These are phyloP conservation scores for Stellera chamaejasme DNA, from an alignment of 345 rosid genomes.

Conservation along the genomic window DNA sequence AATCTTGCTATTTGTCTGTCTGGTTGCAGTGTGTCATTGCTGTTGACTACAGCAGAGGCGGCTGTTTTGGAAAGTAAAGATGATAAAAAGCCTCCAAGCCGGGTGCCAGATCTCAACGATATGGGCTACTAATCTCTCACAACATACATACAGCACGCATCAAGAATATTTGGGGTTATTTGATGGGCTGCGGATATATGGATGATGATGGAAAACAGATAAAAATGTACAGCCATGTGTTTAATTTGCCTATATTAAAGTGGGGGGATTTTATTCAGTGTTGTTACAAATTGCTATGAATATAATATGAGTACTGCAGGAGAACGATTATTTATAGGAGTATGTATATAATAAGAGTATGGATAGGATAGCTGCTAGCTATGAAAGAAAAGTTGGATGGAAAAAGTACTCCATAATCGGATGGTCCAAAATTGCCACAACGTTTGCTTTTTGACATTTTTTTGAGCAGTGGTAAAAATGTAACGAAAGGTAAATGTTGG, in stretches of 20 bases:
- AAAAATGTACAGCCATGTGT: no score
- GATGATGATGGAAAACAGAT: no score
- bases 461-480: no score
- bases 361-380: background rate
- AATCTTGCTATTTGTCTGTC: background rate
- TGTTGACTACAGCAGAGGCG: constrained; percentile 84
- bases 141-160: background rate
- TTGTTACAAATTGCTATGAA: no score
- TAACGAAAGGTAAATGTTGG: no score
- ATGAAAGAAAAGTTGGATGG: background rate
- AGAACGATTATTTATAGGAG: no score
- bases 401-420: background rate
- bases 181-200: background rate
- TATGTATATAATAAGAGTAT: background rate
- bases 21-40: constrained; percentile 60
- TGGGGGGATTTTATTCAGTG: no score
- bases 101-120: constrained; percentile 51
- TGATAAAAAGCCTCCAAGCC: constrained; percentile 49
- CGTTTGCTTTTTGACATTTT: no score
- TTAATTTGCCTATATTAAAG: no score
- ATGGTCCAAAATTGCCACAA: no score
- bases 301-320: no score
- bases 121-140: constrained; percentile 34
- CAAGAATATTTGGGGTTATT: background rate
- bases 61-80: constrained; percentile 43